Base-by-base conservation (phyloP, 2,329 filamentous ascomycete genomes). In the Chaetomiaceae sp. region DNA sequence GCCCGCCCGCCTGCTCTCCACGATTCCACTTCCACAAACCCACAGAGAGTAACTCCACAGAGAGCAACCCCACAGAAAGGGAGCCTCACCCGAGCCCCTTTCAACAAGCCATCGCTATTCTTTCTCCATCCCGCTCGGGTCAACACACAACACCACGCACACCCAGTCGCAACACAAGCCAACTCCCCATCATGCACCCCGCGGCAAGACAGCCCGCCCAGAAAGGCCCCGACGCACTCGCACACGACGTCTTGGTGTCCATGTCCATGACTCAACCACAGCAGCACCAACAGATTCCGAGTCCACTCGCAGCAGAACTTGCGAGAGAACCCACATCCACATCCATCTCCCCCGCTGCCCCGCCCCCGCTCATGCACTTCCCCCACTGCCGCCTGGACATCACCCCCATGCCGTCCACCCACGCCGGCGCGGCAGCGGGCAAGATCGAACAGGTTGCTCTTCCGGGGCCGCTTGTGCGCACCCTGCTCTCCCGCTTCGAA, bases 371-470 rank as follows among this genome's bases (percentile, higher is more conserved):
- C 37, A 56, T 59, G 51, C 57, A 59, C 48, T 58, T 59, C 23
- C 53, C 57, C 14, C 55, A 51, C 25, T 59, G 57, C 47, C 49
- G 54, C 21, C 53, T 59, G 25, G 51, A 54, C 5, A 43, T 59
- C 38, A 48, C 44, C 46, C 30, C 25, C 47, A 38, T 51, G 25
- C 25, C 40, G 27, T 12, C 30, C n/a, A 19, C 27, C 25, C 25
- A 21, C 9, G 12, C 12, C 19, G 6, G 33, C 33, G 25, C 25
- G 25, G 10, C 25, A 27, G 25, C 25, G 12, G 44, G 44, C 40
- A 55, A 53, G 39, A 16, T 57, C 4, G 58, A 60, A 31, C 53
- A 47, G 9, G 43, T 58, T 23, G 58, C 54, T 19, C 51, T 60
- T 3, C 57, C 58, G 3, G 47, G 55, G 2, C 5, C 49, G 5